Evolutionary conservation across 257 asterid genomes (phyloP), one percentile per base, ranked within the genome.

Genomic region (Voacanga thouarsii): DNA sequence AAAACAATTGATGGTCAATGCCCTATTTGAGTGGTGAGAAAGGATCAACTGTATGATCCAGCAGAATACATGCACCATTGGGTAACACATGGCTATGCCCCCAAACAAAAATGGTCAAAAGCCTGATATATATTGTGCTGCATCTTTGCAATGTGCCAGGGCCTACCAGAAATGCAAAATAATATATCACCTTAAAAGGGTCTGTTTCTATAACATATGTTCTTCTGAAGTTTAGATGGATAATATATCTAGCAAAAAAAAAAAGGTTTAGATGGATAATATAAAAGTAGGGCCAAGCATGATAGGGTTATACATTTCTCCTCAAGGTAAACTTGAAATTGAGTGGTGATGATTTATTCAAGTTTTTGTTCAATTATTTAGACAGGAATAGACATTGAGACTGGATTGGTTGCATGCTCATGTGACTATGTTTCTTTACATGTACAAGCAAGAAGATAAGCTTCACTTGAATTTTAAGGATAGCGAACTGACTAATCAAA

Each of bases 81-180:
- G 53, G 2, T 65, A 18, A 51, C 80, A 66, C 80, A 15, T 77
- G 75, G 56, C 44, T 28, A 28, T 67, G 80, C 61, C 76, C 15
- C 23, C 44, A 26, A 53, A 28, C 37, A 63, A 2, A 23, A 15
- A 75, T 14, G 4, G 3, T 63, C 19, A 28, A 28, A 28, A 26
- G 37, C 37, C 37, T 33, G 37, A 33, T 33, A 33, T 33, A 33
- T 64, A 7, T 30, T 15, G 30, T 28, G 15, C 43, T 64, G 70
- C 7, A 30, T 30, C 37, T 64, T 0, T 64, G 18, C n/a, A 65
- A 65, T 72, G 71, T 65, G 44, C 47, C 8, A 37, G 37, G 71
- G 39, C 71, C 71, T 37, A 16, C 71, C 24, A 33, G 14, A 61
- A 61, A 5, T 12, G 12, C 3, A 18, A 4, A 33, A 65, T 24